Evolutionary conservation across 179 eudicot genomes (phyloP).

Genomic region (Vitellaria paradoxa): DNA sequence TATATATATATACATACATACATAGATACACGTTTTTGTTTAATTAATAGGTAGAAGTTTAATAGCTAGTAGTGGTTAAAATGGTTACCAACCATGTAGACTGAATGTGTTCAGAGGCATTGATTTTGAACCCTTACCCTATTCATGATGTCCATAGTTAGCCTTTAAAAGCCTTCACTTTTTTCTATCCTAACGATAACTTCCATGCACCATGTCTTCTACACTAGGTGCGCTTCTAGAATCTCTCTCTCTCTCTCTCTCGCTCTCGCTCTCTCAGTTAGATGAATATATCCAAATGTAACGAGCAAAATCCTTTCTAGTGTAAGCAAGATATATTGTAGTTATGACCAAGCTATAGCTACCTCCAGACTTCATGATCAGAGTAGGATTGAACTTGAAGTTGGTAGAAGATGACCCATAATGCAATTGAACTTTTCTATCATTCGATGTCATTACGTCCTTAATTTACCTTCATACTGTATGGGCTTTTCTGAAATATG

Average conservation of each 20-base stretch:
- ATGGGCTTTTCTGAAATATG: too few relatives aligned
- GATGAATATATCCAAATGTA: too few relatives aligned
- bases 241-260: conserved; percentile 1
- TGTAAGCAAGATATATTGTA: too few relatives aligned
- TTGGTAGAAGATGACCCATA: too few relatives aligned
- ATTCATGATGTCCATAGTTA: not conserved
- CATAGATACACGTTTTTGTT: not conserved
- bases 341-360: too few relatives aligned
- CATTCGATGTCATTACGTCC: too few relatives aligned
- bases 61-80: not conserved
- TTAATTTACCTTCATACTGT: too few relatives aligned
- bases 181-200: conserved; percentile 4
- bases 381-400: too few relatives aligned
- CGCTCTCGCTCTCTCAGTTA: not conserved
- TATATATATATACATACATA: not conserved
- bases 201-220: not conserved
- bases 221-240: not conserved
- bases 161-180: not conserved
- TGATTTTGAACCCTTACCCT: not conserved
- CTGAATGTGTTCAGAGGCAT: not conserved
- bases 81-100: conserved; percentile 2
- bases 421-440: too few relatives aligned
- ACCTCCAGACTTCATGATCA: too few relatives aligned
- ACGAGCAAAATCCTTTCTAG: too few relatives aligned
- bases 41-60: not conserved